Evolutionary conservation across 2,329 filamentous ascomycete genomes (phyloP), one percentile per base, ranked within the genome.

Genomic region (Fusarium agapanthi): DNA sequence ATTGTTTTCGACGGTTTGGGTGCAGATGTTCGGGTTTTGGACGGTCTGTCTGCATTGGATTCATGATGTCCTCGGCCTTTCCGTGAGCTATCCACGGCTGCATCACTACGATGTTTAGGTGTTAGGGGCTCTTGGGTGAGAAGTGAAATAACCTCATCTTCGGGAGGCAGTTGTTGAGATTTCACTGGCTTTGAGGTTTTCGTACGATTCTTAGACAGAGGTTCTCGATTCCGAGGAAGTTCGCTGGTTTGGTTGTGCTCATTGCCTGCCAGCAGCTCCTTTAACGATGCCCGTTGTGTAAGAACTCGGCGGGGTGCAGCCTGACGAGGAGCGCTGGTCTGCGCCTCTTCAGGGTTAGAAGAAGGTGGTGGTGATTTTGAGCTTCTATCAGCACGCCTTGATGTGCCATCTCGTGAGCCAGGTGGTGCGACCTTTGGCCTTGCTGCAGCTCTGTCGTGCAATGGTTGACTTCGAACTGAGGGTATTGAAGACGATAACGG

Each of bases 371-470:
- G 20, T 77, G 80, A 61, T 81, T 68, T 43, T 18, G 58, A 35
- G 24, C 35, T 60, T 55, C 50, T 47, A 8, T 34, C 35, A 20
- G 22, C 43, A 35, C 24, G 20, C 12, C 56, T 38, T 24, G 40
- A 13, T 38, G 30, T 24, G 16, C 38, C 34, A 47, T 32, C 28
- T n/a, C 63, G 47, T n/a, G 58, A 41, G 34, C 18, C 28, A 7
- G 30, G 28, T 37, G 50, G 63, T 13, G 54, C 30, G 15, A 37
- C 28, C 30, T 48, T 65, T 14, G 57, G 44, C 10, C 63, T 63
- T 20, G 67, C 55, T 60, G 72, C 72, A 20, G 73, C 74, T 53
- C 58, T 74, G 22, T 79, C 75, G 26, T 65, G 74, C 22, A 76
- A 35, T 6, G 67, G 64, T 35, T 72, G 72, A 34, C 60, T 61